A percentile compares a stretch with the other conserved stretches of the same genome.
phyloP scores from a whole-genome alignment of 306 rosid species.

The Vigna radiata region DNA sequence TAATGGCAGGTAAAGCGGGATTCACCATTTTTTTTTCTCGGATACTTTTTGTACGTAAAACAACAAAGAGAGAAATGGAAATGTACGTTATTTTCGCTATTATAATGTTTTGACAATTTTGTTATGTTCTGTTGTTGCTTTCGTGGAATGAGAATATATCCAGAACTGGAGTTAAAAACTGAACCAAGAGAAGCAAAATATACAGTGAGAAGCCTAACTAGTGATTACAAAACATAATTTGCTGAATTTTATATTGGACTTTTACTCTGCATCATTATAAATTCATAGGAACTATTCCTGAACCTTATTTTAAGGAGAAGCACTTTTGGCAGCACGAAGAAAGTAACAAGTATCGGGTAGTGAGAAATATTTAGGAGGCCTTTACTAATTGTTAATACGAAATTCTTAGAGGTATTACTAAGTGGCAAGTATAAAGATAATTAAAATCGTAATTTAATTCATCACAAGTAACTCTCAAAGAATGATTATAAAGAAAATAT shows the following conservation, averaged over 20 bases:
- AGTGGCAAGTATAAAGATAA: not conserved
- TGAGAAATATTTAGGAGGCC: not conserved
- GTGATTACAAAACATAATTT: not conserved
- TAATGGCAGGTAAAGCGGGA: constrained; percentile 34
- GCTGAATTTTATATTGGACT: not conserved
- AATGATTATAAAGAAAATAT: not conserved
- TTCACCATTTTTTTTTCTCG: constrained; percentile 16
- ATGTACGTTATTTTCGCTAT: constrained; percentile 20
- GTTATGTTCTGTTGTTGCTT: not conserved
- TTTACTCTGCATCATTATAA: not conserved
- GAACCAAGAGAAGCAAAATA: not conserved
- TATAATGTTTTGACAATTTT: constrained; percentile 22
- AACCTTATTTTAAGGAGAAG: not conserved
- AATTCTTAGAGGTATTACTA: not conserved
- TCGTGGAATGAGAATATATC: constrained; percentile 16
- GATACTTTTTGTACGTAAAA: constrained; percentile 25
- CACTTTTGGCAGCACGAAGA: not conserved
- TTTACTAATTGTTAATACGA: not conserved
- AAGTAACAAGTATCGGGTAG: too few species aligned
- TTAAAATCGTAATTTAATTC: not conserved
- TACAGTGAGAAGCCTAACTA: not conserved
- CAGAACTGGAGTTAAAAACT: not conserved
- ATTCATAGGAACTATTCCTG: not conserved
- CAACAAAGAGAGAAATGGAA: not conserved
- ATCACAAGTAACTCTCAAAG: not conserved